Evolutionary conservation across 495 filamentous ascomycete species (phyloP), one percentile per base, ranked within the genome.

Genomic region (Lineolata rhizophorae): DNA sequence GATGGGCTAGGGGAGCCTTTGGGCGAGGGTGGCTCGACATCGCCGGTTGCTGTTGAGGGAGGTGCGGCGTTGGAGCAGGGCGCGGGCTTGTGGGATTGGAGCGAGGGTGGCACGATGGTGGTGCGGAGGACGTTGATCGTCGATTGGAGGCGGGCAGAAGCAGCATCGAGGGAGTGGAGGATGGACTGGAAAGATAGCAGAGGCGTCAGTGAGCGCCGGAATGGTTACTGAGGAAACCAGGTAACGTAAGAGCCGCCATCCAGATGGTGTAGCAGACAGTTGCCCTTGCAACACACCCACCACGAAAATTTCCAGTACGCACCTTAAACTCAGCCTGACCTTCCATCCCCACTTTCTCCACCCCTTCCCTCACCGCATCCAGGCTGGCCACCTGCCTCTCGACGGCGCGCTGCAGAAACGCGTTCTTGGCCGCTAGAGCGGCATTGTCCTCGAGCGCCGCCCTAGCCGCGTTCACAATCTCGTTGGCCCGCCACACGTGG

Each of bases 401-500:
- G 18, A 95, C 70, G 13, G 73, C 71, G 12, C 59, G 62, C 31
- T 71, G 67, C 11, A 93, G 52, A 50, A 85, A 92, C 5, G 60
- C 59, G 0, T 80, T 83, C 45, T 77, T 70, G 6, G 87, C 79
- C 22, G 60, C 64, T 9, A 85, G 65, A 5, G 83, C 58, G 20
- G 81, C 76, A 35, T 73, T 76, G 40, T 84, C 72, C 46, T 92
- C 80, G 34, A 94, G 55, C 16, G 77, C 64, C 16, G 62, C 56
- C 26, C 82, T 72, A 17, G 82, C 76, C 5, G 67, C 54, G 22
- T 68, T 78, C 27, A 87, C 77, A 22, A 97, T 72, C 42, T 85
- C 73, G 46, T 90, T 79, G 35, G 85, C 87, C 26, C 80, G 78
- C 51, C 72, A 72, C 25, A 94, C 81, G 40, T 83, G 70, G 29